Base-by-base conservation (phyloP, 148 eudicot species). In the Bassia scoparia region DNA sequence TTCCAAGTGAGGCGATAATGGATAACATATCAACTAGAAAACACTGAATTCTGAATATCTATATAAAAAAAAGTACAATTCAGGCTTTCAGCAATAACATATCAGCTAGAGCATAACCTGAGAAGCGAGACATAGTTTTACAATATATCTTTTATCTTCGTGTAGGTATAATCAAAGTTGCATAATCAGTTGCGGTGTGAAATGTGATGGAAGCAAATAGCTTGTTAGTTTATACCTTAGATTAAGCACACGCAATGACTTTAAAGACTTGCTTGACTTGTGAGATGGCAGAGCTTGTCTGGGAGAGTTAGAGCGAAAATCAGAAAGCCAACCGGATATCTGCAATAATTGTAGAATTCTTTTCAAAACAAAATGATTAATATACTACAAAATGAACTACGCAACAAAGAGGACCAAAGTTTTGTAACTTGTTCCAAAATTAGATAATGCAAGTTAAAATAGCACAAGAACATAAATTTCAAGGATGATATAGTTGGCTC, bases 241-340 rank as follows among this genome's bases (percentile, higher is more conserved):
- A 79, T 87, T 88, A 70, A 94, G 97, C 80, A 83, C 83, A 49
- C 83, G 69, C 68, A 94, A 72, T 65, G 93, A 88, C 52, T 79
- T 80, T 83, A 91, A 81, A 54, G 86, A 84, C 77, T 83, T 90
- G 78, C 77, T 74, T 41, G 58, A 68, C 65, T 74, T 84, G 68
- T 38, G 71, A 74, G 77, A 66, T 17, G 69, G 35, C 60, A 70
- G 61, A 34, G 76, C 38, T 74, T 76, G 74, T 77, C 71, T 73
- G 56, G 79, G 68, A 43, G 82, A 68, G 74, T 78, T 81, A 76
- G 81, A 73, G 44, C 70, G 79, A 77, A 88, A 82, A 82, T 77
- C 84, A 69, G 86, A 85, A 72, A 94, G 88, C 81, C 89, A 94
- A 48, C 95, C 98, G 72, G 96, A 80, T 66, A 89, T 91, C 98